Evolutionary conservation across 306 rosid genomes (phyloP).

Genomic region (Hippophae rhamnoides): DNA sequence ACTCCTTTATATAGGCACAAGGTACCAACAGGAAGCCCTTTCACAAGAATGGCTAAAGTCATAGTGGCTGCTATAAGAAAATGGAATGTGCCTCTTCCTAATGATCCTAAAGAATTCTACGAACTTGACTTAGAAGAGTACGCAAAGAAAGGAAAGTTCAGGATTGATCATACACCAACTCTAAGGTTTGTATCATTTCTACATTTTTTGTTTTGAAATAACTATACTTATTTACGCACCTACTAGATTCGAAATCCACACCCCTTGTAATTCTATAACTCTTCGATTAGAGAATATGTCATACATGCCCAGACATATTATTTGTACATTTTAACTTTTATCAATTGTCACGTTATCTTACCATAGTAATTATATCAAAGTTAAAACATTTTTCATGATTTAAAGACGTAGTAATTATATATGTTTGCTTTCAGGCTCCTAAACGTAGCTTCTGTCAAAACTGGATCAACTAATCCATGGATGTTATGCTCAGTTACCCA

Average conservation of each 20-base stretch:
- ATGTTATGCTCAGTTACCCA: constrained; percentile 59
- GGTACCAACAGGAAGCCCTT: constrained; percentile 36
- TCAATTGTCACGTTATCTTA: no score
- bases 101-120: constrained; percentile 42
- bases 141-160: constrained; percentile 32
- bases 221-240: no score
- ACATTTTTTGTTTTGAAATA: background rate
- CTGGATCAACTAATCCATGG: constrained; percentile 30
- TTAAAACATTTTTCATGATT: no score
- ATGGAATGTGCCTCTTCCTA: constrained; percentile 46
- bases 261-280: no score
- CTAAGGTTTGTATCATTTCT: constrained; percentile 39
- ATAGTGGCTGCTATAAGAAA: constrained; percentile 54
- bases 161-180: constrained; percentile 60
- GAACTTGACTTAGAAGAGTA: constrained; percentile 48
- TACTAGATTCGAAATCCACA: no score
- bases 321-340: no score
- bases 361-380: no score
- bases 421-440: constrained; percentile 20
- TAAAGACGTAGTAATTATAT: constrained; percentile 1
- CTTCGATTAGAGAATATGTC: no score
- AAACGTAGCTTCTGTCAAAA: constrained; percentile 36
- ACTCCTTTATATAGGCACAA: constrained; percentile 79
- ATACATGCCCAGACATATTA: no score
- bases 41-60: constrained; percentile 54